Conservation (phyloP, 2,329 filamentous ascomycete genomes). For the Shiraia sp. region DNA sequence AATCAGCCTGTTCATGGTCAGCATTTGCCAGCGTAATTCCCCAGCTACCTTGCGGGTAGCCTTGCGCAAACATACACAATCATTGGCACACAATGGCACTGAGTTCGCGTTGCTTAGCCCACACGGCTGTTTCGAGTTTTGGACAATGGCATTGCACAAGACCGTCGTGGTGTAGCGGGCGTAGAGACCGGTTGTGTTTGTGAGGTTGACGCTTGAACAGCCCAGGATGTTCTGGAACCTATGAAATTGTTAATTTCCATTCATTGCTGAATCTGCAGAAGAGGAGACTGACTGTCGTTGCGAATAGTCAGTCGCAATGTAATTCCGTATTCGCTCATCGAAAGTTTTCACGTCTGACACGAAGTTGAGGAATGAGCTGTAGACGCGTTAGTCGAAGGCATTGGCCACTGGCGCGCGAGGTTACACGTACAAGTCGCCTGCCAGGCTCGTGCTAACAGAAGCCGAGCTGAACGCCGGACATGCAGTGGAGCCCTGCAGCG, state of each 20-base stretch:
- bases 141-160: conserved; percentile 90
- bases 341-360: conserved; percentile 79
- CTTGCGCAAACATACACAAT: conserved; percentile 66
- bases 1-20: conserved; percentile 65
- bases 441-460: conserved; percentile 70
- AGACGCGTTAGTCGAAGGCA: conserved; percentile 10
- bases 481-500: conserved; percentile 68
- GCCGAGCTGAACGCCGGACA: conserved; percentile 75
- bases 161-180: conserved; percentile 91
- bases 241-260: conserved; percentile 39
- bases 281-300: conserved; percentile 68
- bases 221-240: conserved; percentile 85
- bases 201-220: conserved; percentile 75
- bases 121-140: conserved; percentile 79
- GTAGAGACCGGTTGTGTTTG: conserved; percentile 80
- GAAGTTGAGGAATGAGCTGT: conserved; percentile 80
- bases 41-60: too few species aligned
- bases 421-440: conserved; percentile 63
- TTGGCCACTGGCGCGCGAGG: conserved; percentile 28
- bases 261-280: conserved; percentile 12
- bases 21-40: conserved; percentile 4
- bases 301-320: conserved; percentile 75
- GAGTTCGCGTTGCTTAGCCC: conserved; percentile 65
- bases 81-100: conserved; percentile 82
- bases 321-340: conserved; percentile 72